Base-by-base conservation (phyloP, 345 rosid genomes). In the Brassica juncea region DNA sequence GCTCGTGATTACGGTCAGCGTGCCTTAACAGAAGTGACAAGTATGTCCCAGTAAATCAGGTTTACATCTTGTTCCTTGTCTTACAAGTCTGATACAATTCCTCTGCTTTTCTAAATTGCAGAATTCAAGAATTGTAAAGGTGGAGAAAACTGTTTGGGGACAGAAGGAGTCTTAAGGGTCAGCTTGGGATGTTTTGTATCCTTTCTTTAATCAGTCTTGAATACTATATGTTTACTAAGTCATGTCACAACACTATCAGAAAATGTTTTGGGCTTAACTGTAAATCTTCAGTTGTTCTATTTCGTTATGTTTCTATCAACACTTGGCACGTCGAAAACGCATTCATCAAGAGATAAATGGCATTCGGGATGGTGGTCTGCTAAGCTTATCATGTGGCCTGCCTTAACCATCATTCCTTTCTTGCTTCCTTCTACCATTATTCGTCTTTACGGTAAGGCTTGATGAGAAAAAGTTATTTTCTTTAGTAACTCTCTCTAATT, bases 131-230 rank as follows among this genome's bases (percentile, higher is more conserved):
- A 86, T 9, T 94, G 99, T 80, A 84, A 84, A 78, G 94, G 91
- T 60, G 90, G 87, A 69, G 80, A 69, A n/a, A 88, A 92, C 71
- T 94, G 99, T 84, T 87, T 88, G 44, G 99, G 99, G 4, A 88
- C 97, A 0, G 95, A 91, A 83, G 97, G 97, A 60, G 99, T 94
- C 77, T 87, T 91, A 71, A 91, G 99, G 1, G 95, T 94, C 66
- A 94, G 99, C 94, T 84, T 94, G 83, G 97, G 99, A 81, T 94
- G 99, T 80, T 92, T 90, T 83, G 94, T 92, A 91, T 94, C 98
- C 98, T 92, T 87, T 67, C 73, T 74, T 80, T 70, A 42, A 62
- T 60, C 54, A 69, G 6, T 44, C 28, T 2, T 75, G 32, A 10
- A 60, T 21, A 44, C 60, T 62, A 19, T 66, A 37, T 21, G 28